Conservation (phyloP, 768 basidiomycete species). For the Leccinum longicurvipes region DNA sequence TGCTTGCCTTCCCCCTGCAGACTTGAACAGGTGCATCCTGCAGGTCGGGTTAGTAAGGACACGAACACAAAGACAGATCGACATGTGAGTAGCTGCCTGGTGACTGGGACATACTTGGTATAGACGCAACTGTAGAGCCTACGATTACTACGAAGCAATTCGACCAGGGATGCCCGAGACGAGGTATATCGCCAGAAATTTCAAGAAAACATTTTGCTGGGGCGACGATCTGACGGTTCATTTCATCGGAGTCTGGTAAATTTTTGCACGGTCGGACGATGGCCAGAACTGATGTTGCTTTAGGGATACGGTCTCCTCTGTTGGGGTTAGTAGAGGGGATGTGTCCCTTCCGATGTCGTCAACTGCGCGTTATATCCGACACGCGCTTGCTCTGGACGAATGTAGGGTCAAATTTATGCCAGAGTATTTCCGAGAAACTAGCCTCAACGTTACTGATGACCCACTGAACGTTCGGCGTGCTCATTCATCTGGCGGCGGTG, state of each 20-base stretch:
- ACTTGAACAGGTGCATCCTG: background rate
- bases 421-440: slow-evolving; percentile 19
- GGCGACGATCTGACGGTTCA: background rate
- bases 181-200: background rate
- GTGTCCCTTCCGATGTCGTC: slow-evolving; percentile 49
- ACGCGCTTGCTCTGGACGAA: background rate
- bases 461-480: background rate
- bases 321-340: slow-evolving; percentile 46
- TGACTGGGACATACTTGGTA: background rate
- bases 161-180: background rate
- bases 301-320: slow-evolving; percentile 61
- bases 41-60: background rate
- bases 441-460: slow-evolving; percentile 6
- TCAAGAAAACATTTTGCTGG: background rate
- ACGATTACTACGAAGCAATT: background rate
- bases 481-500: background rate
- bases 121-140: background rate
- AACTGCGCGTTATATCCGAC: slow-evolving; percentile 31
- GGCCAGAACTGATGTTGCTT: background rate
- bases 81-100: background rate
- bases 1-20: background rate
- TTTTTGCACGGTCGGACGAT: slow-evolving; percentile 10
- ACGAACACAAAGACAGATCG: background rate
- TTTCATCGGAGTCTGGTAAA: slow-evolving; percentile 46
- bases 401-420: background rate